Percentiles rank a stretch among this genome's conserved stretches.
phyloP scores from a whole-genome alignment of 805 yeast species.

The Scheffersomyces ergatensis region DNA sequence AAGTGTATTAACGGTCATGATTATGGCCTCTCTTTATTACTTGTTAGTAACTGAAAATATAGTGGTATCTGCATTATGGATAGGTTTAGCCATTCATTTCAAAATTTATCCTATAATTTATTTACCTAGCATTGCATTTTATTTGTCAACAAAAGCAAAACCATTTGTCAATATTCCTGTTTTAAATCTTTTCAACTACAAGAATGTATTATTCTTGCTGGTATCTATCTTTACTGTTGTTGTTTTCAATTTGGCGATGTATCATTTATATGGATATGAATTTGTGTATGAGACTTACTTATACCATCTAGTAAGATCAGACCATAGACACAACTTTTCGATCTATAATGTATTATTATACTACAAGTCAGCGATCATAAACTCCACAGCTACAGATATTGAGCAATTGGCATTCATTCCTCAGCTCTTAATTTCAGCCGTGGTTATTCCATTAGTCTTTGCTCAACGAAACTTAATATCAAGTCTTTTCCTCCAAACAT shows the following conservation, averaged over 20 bases:
- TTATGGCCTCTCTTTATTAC: constrained; percentile 56
- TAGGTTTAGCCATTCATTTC: constrained; percentile 84
- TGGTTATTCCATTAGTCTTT: constrained; percentile 54
- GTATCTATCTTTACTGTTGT: constrained; percentile 44
- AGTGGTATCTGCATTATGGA: constrained; percentile 38
- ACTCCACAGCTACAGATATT: constrained; percentile 16
- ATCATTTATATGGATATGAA: constrained; percentile 65
- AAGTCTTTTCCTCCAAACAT: constrained; percentile 39
- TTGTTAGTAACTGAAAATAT: constrained; percentile 31
- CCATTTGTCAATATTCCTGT: constrained; percentile 25
- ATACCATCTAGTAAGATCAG: constrained; percentile 79
- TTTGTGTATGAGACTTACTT: constrained; percentile 75
- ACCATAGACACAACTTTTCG: constrained; percentile 94
- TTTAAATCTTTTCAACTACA: constrained; percentile 37
- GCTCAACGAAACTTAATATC: constrained; percentile 30
- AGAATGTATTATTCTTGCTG: constrained; percentile 24
- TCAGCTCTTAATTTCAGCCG: constrained; percentile 60
- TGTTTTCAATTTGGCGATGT: constrained; percentile 58
- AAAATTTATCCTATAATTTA: constrained; percentile 92
- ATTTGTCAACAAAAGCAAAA: constrained; percentile 23
- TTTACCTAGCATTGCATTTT: constrained; percentile 64
- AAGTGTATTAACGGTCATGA: constrained; percentile 76
- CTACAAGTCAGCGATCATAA: constrained; percentile 46
- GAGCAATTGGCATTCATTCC: constrained; percentile 78
- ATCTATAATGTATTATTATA: constrained; percentile 76